These are phyloP conservation scores for Plantago ovata DNA, from an alignment of 257 asterid species.

Conservation along the genomic window DNA sequence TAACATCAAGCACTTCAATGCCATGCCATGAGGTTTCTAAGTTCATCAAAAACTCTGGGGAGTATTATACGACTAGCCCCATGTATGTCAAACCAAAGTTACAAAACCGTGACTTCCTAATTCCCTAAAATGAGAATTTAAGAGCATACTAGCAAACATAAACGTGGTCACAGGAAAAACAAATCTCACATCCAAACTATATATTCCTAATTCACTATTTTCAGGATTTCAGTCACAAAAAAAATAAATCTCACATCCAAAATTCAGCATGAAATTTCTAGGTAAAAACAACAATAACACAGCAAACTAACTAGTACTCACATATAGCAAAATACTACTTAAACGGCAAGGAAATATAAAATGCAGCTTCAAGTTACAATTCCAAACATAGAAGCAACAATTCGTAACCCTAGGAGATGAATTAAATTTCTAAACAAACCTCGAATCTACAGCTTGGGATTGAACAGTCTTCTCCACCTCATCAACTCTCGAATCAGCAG, in stretches of 20 bases:
- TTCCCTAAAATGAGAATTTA: background rate
- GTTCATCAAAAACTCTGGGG: too few species aligned
- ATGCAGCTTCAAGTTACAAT: background rate
- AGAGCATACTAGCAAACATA: too few species aligned
- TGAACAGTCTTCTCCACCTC: conserved; percentile 78
- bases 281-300: background rate
- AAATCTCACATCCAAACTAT: background rate
- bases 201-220: too few species aligned
- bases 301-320: too few species aligned
- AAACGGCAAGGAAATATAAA: background rate
- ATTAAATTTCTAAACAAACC: conserved; percentile 29
- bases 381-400: background rate
- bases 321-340: too few species aligned
- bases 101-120: background rate
- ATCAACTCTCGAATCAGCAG: conserved; percentile 22
- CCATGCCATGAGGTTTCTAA: too few species aligned
- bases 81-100: too few species aligned
- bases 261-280: background rate
- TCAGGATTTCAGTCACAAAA: too few species aligned
- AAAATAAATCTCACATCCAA: background rate
- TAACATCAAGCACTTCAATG: too few species aligned
- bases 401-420: background rate
- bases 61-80: too few species aligned
- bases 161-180: too few species aligned
- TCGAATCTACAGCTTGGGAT: conserved; percentile 59